Conservation (phyloP, 352 stramenopile genomes). For the Phytophthora aleatoria region DNA sequence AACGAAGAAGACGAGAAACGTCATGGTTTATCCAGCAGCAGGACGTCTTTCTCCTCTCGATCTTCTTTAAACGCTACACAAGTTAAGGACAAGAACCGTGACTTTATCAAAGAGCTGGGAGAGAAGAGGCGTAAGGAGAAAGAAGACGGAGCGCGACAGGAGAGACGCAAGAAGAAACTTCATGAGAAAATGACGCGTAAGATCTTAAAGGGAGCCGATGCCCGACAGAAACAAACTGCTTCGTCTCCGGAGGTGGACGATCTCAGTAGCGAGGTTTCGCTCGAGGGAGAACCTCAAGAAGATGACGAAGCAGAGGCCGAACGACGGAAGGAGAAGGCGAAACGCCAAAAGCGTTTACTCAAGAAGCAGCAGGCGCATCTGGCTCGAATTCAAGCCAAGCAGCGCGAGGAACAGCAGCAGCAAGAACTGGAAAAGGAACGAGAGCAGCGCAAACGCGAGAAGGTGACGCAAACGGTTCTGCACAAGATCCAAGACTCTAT, state of each 20-base stretch:
- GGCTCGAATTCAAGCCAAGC: conserved; percentile 54
- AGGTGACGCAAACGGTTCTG: conserved; percentile 59
- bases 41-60: conserved; percentile 19
- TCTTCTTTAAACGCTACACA: conserved; percentile 14
- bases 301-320: conserved; percentile 15
- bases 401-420: conserved; percentile 57
- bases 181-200: conserved; percentile 65
- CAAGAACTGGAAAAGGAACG: conserved; percentile 52
- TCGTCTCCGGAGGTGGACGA: conserved; percentile 32
- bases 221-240: conserved; percentile 31
- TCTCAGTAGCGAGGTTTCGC: conserved; percentile 4
- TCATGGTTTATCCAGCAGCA: conserved; percentile 21
- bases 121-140: conserved; percentile 76
- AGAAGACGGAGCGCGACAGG: conserved; percentile 47
- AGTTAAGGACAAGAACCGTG: conserved; percentile 55
- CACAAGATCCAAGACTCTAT: conserved; percentile 60
- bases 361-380: conserved; percentile 66
- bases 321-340: conserved; percentile 43
- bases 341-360: conserved; percentile 51
- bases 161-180: conserved; percentile 58
- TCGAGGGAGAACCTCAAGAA: conserved; percentile 28
- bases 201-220: conserved; percentile 51
- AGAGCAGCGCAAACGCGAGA: conserved; percentile 57
- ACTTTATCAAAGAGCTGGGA: conserved; percentile 74
- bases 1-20: conserved; percentile 33